Evolutionary conservation across 2,329 filamentous ascomycete species (phyloP), one percentile per base, ranked within the genome.

Genomic region (Cladobotryum mycophilum): DNA sequence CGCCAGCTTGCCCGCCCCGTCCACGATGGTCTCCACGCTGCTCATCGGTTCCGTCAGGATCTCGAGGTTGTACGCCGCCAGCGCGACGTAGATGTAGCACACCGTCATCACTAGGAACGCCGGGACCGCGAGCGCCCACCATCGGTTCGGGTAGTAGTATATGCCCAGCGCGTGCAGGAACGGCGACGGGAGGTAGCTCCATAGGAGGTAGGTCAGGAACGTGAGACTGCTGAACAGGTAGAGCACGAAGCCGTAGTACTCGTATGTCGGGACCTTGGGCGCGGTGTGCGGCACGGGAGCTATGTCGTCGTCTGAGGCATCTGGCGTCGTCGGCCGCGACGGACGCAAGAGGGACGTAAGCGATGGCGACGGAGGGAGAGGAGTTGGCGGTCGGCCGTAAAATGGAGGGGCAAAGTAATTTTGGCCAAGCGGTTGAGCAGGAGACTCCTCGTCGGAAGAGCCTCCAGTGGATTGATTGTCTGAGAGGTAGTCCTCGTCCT

Each of bases 181-280:
- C 0, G 91, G 90, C 20, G 87, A 89, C 0, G 93, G 93, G 5
- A 97, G 82, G 70, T 93, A 97, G 13, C 87, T 87, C 93, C 91
- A 96, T 11, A 85, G 73, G 13, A 85, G 72, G 66, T 82, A 86
- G 63, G 81, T 76, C 64, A 86, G 74, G 66, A 97, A 97, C 2
- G 83, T 83, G 47, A 93, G 75, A 18, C 85, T 89, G 55, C 86
- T 91, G 64, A 92, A 89, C 37, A 99, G 79, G 72, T 99, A 97
- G 45, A 99, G 80, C 48, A 95, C 92, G 71, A 99, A 99, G 66
- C 93, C 93, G 67, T 97, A 97, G 80, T 97, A 99, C 67, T 99
- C 93, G 73, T 99, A 97, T 0, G 93, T 99, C n/a, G 93, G 93
- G 2, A 99, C 91, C 65, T 93, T 90, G 2, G 93, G 93, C 48